These are phyloP conservation scores for Cercophora samala DNA, from an alignment of 495 filamentous ascomycete species.

Conservation along the genomic window DNA sequence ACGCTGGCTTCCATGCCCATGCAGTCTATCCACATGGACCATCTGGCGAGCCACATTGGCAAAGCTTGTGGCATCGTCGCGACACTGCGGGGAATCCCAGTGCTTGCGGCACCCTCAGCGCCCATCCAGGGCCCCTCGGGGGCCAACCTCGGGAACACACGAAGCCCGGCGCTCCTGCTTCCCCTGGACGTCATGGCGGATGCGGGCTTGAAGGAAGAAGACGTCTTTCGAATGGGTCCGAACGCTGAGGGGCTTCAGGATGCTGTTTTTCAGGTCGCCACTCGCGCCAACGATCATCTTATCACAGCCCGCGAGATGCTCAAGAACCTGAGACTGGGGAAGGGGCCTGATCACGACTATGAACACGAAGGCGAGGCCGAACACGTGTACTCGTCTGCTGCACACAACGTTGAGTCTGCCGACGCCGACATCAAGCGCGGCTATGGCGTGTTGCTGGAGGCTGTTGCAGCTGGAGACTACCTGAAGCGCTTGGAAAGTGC, in stretches of 20 bases:
- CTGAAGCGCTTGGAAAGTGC: constrained; percentile 68
- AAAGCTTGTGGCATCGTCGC: constrained; percentile 88
- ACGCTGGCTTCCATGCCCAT: constrained; percentile 74
- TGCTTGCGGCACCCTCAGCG: constrained; percentile 75
- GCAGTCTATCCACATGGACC: constrained; percentile 79
- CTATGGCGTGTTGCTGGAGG: constrained; percentile 77
- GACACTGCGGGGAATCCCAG: constrained; percentile 74
- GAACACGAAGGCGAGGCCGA: constrained; percentile 80
- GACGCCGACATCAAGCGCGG: constrained; percentile 56
- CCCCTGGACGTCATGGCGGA: constrained; percentile 90
- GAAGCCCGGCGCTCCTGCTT: constrained; percentile 53
- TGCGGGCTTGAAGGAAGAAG: constrained; percentile 74
- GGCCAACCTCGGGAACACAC: constrained; percentile 33
- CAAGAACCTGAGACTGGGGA: constrained; percentile 65
- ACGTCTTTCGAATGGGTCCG: constrained; percentile 76
- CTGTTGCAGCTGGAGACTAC: constrained; percentile 73
- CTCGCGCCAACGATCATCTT: constrained; percentile 88
- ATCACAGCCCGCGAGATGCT: constrained; percentile 93
- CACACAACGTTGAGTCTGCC: constrained; percentile 31
- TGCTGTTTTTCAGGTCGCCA: constrained; percentile 88
- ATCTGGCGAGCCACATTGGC: constrained; percentile 89
- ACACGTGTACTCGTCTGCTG: constrained; percentile 55
- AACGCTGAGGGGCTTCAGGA: constrained; percentile 76
- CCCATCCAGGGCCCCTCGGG: constrained; percentile 44
- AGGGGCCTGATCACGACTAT: constrained; percentile 76